Conservation (phyloP, 768 basidiomycete species). For the Boletus vermiculosoides region DNA sequence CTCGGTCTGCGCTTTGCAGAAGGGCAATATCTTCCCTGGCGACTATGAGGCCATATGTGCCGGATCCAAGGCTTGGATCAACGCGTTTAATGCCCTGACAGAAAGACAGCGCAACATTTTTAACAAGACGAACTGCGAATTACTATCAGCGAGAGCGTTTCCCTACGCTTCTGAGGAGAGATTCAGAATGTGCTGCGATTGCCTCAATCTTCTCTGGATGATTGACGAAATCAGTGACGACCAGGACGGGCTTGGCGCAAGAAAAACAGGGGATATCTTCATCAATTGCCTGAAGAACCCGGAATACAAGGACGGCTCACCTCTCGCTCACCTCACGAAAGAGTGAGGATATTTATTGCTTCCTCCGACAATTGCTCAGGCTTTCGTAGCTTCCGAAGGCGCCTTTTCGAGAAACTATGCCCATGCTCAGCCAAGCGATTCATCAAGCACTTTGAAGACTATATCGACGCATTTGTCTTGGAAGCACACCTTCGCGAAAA, state of each 20-base stretch:
- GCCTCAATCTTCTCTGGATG: conserved; percentile 60
- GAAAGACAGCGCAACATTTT: conserved; percentile 57
- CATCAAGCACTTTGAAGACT: conserved; percentile 49
- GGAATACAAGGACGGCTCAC: conserved; percentile 54
- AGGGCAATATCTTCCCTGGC: conserved; percentile 49
- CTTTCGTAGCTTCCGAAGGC: conserved; percentile 48
- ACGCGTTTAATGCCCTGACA: conserved; percentile 56
- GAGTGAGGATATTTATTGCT: conserved; percentile 41
- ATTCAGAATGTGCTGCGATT: conserved; percentile 62
- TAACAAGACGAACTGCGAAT: conserved; percentile 57
- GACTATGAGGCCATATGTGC: conserved; percentile 54
- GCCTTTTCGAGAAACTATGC: conserved; percentile 43
- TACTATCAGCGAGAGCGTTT: conserved; percentile 61
- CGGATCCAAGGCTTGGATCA: conserved; percentile 61
- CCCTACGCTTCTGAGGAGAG: conserved; percentile 55
- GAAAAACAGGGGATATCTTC: conserved; percentile 50
- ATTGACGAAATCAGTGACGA: conserved; percentile 71
- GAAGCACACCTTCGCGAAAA: conserved; percentile 63
- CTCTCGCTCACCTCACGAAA: conserved; percentile 56
- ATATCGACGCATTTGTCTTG: conserved; percentile 55
- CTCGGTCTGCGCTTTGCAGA: conserved; percentile 42
- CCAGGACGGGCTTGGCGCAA: conserved; percentile 55
- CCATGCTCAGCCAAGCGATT: conserved; percentile 46
- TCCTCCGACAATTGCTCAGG: background rate
- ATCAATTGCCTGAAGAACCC: conserved; percentile 52